phyloP scores from a whole-genome alignment of 2,329 filamentous ascomycete species.

The Diplodia mutila region DNA sequence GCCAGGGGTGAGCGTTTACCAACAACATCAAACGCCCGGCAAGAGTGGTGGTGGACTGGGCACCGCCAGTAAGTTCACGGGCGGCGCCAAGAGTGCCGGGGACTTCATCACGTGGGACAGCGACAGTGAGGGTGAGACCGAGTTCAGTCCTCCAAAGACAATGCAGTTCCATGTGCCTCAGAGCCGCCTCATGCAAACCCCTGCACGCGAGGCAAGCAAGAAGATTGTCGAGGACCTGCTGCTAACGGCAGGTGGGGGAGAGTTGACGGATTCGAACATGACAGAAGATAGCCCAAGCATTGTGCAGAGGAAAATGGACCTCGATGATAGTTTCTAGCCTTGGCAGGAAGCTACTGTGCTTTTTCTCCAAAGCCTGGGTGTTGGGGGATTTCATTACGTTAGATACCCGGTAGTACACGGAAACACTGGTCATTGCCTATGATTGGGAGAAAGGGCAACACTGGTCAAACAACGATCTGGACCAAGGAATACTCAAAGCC shows the following conservation, averaged over 20 bases:
- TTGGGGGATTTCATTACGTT: not conserved
- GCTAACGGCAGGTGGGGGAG: slow-evolving; percentile 68
- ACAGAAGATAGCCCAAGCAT: slow-evolving; percentile 53
- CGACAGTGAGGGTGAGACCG: slow-evolving; percentile 63
- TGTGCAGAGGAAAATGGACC: slow-evolving; percentile 48
- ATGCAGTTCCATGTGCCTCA: slow-evolving; percentile 83
- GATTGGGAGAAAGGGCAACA: not conserved
- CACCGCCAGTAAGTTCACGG: slow-evolving; percentile 4
- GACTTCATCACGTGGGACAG: slow-evolving; percentile 64
- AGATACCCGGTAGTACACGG: not conserved
- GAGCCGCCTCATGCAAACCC: slow-evolving; percentile 77
- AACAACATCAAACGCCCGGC: slow-evolving; percentile 27
- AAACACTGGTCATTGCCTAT: not conserved
- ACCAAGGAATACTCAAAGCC: not conserved
- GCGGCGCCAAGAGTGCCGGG: not conserved
- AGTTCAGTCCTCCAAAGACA: slow-evolving; percentile 87
- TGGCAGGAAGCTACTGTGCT: not conserved
- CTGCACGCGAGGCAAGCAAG: slow-evolving; percentile 77
- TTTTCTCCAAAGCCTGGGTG: not conserved
- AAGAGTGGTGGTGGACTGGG: slow-evolving; percentile 1
- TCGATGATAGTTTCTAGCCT: slow-evolving; percentile 53
- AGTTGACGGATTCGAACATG: slow-evolving; percentile 54
- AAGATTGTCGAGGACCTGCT: slow-evolving; percentile 81
- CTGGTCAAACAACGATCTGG: not conserved
- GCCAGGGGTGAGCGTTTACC: slow-evolving; percentile 78